Evolutionary conservation across 306 rosid species (phyloP).

Genomic region (Prunus fruticosa): DNA sequence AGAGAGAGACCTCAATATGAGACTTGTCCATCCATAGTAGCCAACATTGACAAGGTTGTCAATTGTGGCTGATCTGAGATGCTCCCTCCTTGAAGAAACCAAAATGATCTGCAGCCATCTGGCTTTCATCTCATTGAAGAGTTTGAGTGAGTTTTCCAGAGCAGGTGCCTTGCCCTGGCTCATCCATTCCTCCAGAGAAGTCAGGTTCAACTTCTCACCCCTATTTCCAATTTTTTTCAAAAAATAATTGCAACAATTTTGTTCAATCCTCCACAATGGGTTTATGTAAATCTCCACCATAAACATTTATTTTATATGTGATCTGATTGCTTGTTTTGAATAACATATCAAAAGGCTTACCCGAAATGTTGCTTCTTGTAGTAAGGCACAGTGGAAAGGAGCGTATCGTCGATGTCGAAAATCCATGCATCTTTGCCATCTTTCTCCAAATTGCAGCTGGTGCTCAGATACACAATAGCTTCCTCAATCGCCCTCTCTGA

Average conservation of each 20-base stretch:
- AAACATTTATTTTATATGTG: not conserved
- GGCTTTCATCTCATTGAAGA: conserved; percentile 52
- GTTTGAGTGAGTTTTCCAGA: conserved; percentile 44
- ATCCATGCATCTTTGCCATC: conserved; percentile 69
- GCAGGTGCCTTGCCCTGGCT: conserved; percentile 55
- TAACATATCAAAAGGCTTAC: conserved; percentile 22
- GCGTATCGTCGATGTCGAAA: conserved; percentile 69
- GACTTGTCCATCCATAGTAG: conserved; percentile 57
- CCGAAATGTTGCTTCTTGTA: conserved; percentile 45
- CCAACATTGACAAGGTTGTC: conserved; percentile 62
- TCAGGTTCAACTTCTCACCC: conserved; percentile 51
- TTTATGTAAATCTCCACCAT: too few species aligned
- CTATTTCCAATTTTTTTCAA: conserved; percentile 14
- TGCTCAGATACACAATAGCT: conserved; percentile 45
- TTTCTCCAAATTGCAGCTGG: conserved; percentile 43
- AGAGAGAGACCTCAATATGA: conserved; percentile 39
- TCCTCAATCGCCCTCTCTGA: conserved; percentile 46
- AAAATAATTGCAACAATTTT: not conserved
- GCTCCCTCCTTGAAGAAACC: conserved; percentile 60
- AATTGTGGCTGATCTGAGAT: conserved; percentile 60
- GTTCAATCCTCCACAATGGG: too few species aligned
- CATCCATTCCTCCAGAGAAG: conserved; percentile 61
- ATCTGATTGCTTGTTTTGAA: not conserved
- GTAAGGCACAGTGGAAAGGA: conserved; percentile 55
- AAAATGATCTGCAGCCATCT: conserved; percentile 57